A percentile compares a stretch with the other conserved stretches of the same genome.
These are phyloP conservation scores for Phyllosticta ampelicida DNA, from an alignment of 2,329 filamentous ascomycete genomes.

Conservation along the genomic window DNA sequence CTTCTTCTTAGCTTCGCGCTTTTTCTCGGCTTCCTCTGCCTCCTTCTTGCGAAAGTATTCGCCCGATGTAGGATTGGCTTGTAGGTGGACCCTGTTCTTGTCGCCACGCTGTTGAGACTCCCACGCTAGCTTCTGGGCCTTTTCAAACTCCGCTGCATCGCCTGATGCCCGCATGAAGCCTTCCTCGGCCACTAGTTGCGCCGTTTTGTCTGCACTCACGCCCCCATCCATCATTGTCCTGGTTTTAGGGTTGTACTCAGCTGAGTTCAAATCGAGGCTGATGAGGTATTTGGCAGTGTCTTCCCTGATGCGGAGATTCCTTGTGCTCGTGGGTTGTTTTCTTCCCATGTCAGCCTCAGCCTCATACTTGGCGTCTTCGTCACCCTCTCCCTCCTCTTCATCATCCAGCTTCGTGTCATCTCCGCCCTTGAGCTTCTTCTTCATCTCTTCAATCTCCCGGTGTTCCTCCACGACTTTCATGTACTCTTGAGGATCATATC, in stretches of 20 bases:
- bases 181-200: slow-evolving; percentile 79
- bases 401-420: slow-evolving; percentile 30
- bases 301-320: slow-evolving; percentile 84
- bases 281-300: slow-evolving; percentile 95
- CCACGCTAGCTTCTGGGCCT: slow-evolving; percentile 85
- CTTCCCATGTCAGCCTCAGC: slow-evolving; percentile 96
- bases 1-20: slow-evolving; percentile 57
- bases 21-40: slow-evolving; percentile 58
- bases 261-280: slow-evolving; percentile 90
- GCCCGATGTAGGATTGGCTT: slow-evolving; percentile 92
- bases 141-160: slow-evolving; percentile 86
- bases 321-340: slow-evolving; percentile 79
- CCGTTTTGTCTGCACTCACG: slow-evolving; percentile 67
- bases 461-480: slow-evolving; percentile 79
- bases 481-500: slow-evolving; percentile 87
- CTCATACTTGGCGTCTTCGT: slow-evolving; percentile 60
- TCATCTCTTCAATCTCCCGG: slow-evolving; percentile 72
- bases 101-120: slow-evolving; percentile 79
- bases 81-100: slow-evolving; percentile 73
- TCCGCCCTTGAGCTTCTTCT: slow-evolving; percentile 33
- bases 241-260: slow-evolving; percentile 96
- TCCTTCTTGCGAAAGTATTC: slow-evolving; percentile 76
- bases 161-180: slow-evolving; percentile 82
- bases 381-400: slow-evolving; percentile 37
- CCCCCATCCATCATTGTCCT: slow-evolving; percentile 80